Base-by-base conservation (phyloP, 306 rosid species). In the Malus fusca region DNA sequence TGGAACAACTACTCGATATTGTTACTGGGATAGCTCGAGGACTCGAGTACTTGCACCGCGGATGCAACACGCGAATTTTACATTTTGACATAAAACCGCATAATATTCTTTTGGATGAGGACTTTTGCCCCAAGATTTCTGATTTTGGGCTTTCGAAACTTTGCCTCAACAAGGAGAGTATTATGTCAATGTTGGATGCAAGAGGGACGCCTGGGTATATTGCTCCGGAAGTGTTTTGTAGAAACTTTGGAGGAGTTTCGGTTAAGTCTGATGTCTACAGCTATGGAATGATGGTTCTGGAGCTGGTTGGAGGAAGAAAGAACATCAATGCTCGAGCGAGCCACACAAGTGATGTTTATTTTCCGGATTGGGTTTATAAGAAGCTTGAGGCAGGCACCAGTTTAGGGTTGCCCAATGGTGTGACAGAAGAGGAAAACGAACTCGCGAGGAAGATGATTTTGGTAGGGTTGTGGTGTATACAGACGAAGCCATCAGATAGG, bases 401-500 rank as follows among this genome's bases (percentile, higher is more conserved):
- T 73, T 5, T 80, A 3, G 66, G 59, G 19, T 30, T 60, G 5
- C 9, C 72, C 9, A 74, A 21, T 1, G 51, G 6, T 7, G 48
- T 75, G 62, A 69, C 60, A 0, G 40, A 22, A 3, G 72, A 75
- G 43, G 85, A 82, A 69, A 71, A 74, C 28, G 83, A 77, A 33
- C 25, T 85, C 0, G 82, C 70, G 2, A 88, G 76, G 66, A 80
- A 68, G 71, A 82, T 86, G 90, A 55, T 66, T 1, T 6, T 86
- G n/a, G 85, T 82, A 13, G 87, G 90, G 3, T 37, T 87, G 44
- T 87, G 90, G 88, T 84, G 90, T 80, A 67, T 84, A 31, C 90
- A 84, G 48, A 66, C 81, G 0, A 53, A 68, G 6, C 83, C 85
- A 17, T 8, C 30, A 1, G 83, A 82, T 40, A 81, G 90, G 23